Evolutionary conservation across 306 rosid genomes (phyloP).

Genomic region (Cyamopsis tetragonoloba): DNA sequence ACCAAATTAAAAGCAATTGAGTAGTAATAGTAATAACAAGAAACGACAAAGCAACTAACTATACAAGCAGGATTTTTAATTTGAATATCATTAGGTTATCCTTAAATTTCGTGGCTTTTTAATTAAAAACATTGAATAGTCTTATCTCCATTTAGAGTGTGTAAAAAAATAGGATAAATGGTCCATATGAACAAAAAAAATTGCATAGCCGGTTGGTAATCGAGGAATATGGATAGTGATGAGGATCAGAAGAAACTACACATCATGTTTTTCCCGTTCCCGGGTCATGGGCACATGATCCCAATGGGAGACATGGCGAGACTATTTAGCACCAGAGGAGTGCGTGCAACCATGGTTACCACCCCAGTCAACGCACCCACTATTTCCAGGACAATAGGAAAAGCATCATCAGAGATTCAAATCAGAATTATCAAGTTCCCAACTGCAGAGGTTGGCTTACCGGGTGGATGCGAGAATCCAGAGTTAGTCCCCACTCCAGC

Average conservation of each 20-base stretch:
- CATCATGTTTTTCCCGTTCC: not conserved
- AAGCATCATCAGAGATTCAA: not conserved
- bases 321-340: not conserved
- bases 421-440: conserved; percentile 33
- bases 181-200: too few species aligned
- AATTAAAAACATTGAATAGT: too few species aligned
- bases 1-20: too few species aligned
- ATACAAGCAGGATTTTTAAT: too few species aligned
- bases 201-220: too few species aligned
- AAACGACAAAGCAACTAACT: too few species aligned
- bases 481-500: not conserved
- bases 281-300: conserved; percentile 7
- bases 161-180: too few species aligned
- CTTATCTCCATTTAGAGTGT: too few species aligned
- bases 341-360: not conserved
- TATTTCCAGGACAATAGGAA: not conserved
- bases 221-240: too few species aligned
- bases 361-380: not conserved
- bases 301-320: not conserved
- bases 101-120: too few species aligned
- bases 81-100: too few species aligned
- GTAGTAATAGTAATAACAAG: too few species aligned
- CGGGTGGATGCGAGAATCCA: conserved; percentile 33
- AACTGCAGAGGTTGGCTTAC: conserved; percentile 3
- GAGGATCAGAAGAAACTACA: not conserved